Evolutionary conservation across 257 asterid genomes (phyloP).

Genomic region (Solanum appendiculatum): DNA sequence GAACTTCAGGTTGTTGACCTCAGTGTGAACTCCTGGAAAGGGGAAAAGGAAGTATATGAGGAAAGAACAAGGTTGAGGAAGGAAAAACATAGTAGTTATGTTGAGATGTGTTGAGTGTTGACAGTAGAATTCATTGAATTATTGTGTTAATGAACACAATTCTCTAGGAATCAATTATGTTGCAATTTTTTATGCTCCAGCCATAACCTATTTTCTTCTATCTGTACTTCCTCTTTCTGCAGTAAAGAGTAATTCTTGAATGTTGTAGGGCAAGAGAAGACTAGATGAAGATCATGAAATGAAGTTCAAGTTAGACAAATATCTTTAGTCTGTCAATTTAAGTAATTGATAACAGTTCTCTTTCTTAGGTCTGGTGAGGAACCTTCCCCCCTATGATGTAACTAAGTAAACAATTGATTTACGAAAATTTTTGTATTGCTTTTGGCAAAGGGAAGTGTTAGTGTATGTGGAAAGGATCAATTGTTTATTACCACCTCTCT

Average conservation of each 20-base stretch:
- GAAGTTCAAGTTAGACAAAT: slow-evolving; percentile 34
- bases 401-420: background rate
- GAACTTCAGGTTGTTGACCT: background rate
- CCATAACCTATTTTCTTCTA: background rate
- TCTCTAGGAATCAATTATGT: background rate
- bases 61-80: background rate
- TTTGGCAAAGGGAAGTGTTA: background rate
- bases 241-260: slow-evolving; percentile 9
- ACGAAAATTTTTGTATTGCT: background rate
- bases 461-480: background rate
- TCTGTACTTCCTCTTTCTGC: slow-evolving; percentile 1
- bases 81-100: background rate
- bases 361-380: background rate
- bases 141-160: background rate
- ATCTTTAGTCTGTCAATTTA: background rate
- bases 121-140: background rate
- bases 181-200: background rate
- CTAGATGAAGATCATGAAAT: slow-evolving; percentile 49
- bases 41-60: background rate
- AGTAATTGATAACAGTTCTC: background rate
- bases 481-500: background rate
- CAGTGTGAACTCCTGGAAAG: background rate
- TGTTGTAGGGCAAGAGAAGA: slow-evolving; percentile 61
- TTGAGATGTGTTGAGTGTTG: background rate
- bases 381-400: background rate